Base-by-base conservation (phyloP, 805 yeast genomes). In the Tetrapisispora nanseiensis region DNA sequence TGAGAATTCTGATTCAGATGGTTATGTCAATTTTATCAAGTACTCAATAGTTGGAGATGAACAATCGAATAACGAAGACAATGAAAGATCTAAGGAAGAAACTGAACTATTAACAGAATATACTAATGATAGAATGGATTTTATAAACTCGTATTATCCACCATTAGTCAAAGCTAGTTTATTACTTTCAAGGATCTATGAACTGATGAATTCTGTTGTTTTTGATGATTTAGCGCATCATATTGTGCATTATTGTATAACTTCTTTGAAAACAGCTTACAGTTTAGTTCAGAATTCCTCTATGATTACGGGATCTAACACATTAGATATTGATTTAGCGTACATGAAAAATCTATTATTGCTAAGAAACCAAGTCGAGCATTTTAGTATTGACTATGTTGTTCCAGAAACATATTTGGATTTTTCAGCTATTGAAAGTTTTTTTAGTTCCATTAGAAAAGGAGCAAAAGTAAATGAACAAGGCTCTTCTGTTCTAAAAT, bases 171-270 rank as follows among this genome's bases (percentile, higher is more conserved):
- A 75, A 42, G 80, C 95, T 0, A 63, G 87, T 33, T 72, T 80
- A 1, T 63, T 90, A 6, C 65, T 89, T 24, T 79, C 86, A 27
- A 82, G 78, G 56, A 81, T 89, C 19, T 85, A 86, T 56, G 94
- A 85, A 52, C 67, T 87, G 52, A 74, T 90, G 29, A 80, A 81
- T 49, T 78, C 89, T 2, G 65, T 72, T 11, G 83, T 86, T 2
- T 90, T 89, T 63, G 95, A 86, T 57, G 95, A 86, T 55, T 64
- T 89, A 49, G 95, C 96, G 0, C 95, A 86, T 58, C 77, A 82
- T 43, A 79, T 86, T 40, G 83, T 90, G 4, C 95, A 85, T 56
- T 74, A 82, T 34, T 80, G 92, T 51, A 74, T 86, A 29, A 54
- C 65, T 13, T 76, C 92, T 6, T 62, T 86, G 51, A 72, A 74